Base-by-base conservation (phyloP, 2,329 filamentous ascomycete species). In the Tolypocladium pustulatum region DNA sequence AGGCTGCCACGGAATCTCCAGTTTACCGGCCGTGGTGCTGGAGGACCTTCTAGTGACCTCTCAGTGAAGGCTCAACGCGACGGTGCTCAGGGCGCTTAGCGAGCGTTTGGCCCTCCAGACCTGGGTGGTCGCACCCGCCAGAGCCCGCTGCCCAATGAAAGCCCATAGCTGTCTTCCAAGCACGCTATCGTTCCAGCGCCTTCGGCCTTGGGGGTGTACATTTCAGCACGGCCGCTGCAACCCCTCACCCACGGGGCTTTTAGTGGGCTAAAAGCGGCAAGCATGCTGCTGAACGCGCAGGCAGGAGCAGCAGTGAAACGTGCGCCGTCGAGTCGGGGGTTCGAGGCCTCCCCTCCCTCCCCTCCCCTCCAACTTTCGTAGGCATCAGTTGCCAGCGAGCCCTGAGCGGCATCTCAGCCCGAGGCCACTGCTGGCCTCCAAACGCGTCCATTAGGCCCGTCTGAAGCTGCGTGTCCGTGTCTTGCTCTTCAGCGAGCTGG, bases 171-270 rank as follows among this genome's bases (percentile, higher is more conserved):
- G 49, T 25, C 46, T 27, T n/a, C n/a, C 51, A 20, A 55, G 38
- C 49, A 34, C 58, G 52, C 58, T 51, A 37, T 61, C 62, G 61
- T 63, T 64, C 63, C 63, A 60, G 63, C 59, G 60, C 55, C 63
- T 65, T 64, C 62, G 57, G 59, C 54, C 25, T 37, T 20, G 38
- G 17, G 54, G 37, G 59, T 61, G 63, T 65, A 65, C 56, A 62
- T 66, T 53, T 66, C 65, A 66, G 65, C 63, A 67, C 63, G 65
- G 59, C 58, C 55, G 13, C 22, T 20, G 38, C 34, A 38, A 30
- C 40, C 30, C 40, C 49, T 51, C 46, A 51, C 41, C 15, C 41
- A 22, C 49, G n/a, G 49, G 49, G 3, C 49, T 34, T 32, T n/a
- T 17, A 52, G 49, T 52, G 30, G 49, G 49, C 49, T 52, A 52